phyloP scores from a whole-genome alignment of 768 basidiomycete species.

The Kwoniella shandongensis region DNA sequence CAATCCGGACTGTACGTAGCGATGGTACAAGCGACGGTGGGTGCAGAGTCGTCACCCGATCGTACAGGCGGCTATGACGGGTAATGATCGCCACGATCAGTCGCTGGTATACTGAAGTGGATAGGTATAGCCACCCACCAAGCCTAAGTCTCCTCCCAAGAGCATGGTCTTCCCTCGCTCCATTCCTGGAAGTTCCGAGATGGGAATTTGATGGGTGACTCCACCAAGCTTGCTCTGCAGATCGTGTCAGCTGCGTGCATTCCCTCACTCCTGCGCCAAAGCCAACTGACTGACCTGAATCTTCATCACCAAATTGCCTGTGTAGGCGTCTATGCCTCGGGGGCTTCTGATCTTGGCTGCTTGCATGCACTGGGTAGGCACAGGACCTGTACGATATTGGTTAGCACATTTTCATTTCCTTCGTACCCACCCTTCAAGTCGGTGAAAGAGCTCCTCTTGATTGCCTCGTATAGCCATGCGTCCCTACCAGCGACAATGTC shows the following conservation, averaged over 20 bases:
- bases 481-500: constrained; percentile 28
- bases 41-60: constrained; percentile 36
- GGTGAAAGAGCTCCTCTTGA: constrained; percentile 46
- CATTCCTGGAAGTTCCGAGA: constrained; percentile 43
- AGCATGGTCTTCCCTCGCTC: constrained; percentile 48
- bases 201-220: constrained; percentile 45
- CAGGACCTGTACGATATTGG: constrained; percentile 37
- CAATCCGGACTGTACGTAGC: constrained; percentile 50
- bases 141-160: constrained; percentile 50
- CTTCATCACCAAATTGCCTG: constrained; percentile 49
- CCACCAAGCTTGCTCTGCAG: constrained; percentile 50
- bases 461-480: constrained; percentile 48
- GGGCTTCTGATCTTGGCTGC: constrained; percentile 43
- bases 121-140: constrained; percentile 4
- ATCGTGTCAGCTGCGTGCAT: background rate
- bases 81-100: background rate
- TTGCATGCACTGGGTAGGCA: constrained; percentile 53
- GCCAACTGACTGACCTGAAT: constrained; percentile 37
- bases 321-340: constrained; percentile 46
- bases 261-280: background rate
- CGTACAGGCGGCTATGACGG: constrained; percentile 45
- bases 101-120: background rate
- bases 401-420: no score
- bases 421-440: constrained; percentile 38
- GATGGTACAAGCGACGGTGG: constrained; percentile 53